Base-by-base conservation (phyloP, 176 grass and related monocot species). In the Pontederia crassipes region DNA sequence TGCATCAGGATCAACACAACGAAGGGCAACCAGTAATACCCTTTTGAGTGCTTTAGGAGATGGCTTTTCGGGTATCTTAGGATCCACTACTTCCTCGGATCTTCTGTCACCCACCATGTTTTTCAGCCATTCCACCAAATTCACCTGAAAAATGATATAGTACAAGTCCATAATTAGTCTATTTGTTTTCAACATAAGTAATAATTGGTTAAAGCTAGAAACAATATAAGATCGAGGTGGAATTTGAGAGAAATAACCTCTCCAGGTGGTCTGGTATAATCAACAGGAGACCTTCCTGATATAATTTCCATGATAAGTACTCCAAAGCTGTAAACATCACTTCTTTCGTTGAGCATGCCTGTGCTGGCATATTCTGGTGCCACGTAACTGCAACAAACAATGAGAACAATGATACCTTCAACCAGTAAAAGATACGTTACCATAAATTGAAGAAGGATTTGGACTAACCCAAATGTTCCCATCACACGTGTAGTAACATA, bases 281-380 rank as follows among this genome's bases (percentile, higher is more conserved):
- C 93, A 13, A 98, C 93, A 2, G 93, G 93, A 46, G 82, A 72
- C 72, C 79, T 92, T 46, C 87, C 93, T 1, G 93, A 83, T 17
- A 98, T 77, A 47, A 83, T 78, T 76, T 98, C 93, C 93, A 92
- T 98, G 49, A 83, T 64, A 18, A 98, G 93, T 58, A 92, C 88
- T 11, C 93, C 93, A 66, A 98, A 98, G 67, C 93, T 92, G 61
- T 98, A 92, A 26, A 98, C 88, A 49, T 98, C 93, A 72, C 93
- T 98, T 54, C 82, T 83, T 77, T 92, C 93, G 46, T 83, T 98
- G 70, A 98, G 59, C 87, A 83, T 98, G 0, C 93, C 93, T 6
- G 87, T 98, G 48, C 80, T 85, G 9, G 93, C 93, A 59, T 98
- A 98, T 59, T 98, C 93, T 8, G 93, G 93, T 4, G 87, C 87